Evolutionary conservation across 2,329 filamentous ascomycete genomes (phyloP), one percentile per base, ranked within the genome.

Genomic region (Colletotrichum acutatum): DNA sequence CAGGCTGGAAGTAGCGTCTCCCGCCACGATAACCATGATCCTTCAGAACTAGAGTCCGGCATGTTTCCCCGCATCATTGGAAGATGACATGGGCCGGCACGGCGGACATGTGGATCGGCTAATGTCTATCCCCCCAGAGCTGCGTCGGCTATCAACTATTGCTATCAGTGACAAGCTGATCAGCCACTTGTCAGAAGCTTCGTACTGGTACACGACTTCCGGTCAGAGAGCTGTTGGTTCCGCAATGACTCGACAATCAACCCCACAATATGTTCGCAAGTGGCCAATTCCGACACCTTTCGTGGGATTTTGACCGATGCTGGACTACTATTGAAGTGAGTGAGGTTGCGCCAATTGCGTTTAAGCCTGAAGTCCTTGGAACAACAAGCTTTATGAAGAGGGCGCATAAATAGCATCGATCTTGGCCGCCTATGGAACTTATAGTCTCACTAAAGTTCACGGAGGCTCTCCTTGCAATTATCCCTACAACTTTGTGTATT

Each of bases 81-180:
- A 60, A 42, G 30, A 66, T 66, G 8, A 22, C 37, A 28, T 30
- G 26, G 3, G 5, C 9, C 9, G 5, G n/a, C 42, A 16, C 6
- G 26, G 14, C 34, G 14, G 22, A 14, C 1, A 26, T 19, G 46
- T 53, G 68, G 68, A 37, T 66, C 54, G 46, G 56, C 62, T 66
- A 71, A 54, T 46, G 19, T 66, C 37, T 32, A 34, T 34, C 24
- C 22, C 46, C 52, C 42, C 52, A 22, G 12, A 22, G 30, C 49
- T n/a, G 14, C 61, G 61, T 70, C 62, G 32, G 62, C 56, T 66
- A 66, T 59, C 54, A 26, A 26, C 12, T 37, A 46, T 46, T 3
- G 8, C 22, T 54, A 46, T 56, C 56, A 56, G 24, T 26, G 24
- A 30, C 32, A 19, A 49, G 16, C n/a, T 49, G 42, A n/a, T 49